Percentiles rank a stretch among this genome's conserved stretches.
These are phyloP conservation scores for Penicillium verrucosum DNA, from an alignment of 2,329 filamentous ascomycete genomes.

Conservation along the genomic window DNA sequence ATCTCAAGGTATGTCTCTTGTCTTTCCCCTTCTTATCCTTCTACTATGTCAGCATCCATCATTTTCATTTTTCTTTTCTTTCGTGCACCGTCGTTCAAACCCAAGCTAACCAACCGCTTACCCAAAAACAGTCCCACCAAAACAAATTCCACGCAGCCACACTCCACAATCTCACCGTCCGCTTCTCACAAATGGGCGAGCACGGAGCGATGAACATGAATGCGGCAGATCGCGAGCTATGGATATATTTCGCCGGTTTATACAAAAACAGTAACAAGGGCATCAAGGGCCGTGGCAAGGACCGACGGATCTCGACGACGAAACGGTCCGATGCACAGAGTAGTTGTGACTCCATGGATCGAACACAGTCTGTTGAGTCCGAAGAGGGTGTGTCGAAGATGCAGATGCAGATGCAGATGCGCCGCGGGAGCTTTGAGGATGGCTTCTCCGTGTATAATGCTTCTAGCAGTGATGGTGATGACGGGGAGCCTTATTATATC, in stretches of 20 bases:
- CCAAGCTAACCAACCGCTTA: constrained; percentile 2
- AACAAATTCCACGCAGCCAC: constrained; percentile 87
- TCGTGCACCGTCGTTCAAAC: not conserved
- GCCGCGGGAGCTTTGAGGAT: constrained; percentile 29
- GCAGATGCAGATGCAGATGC: constrained; percentile 7
- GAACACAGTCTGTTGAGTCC: constrained; percentile 21
- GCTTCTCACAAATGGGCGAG: constrained; percentile 64
- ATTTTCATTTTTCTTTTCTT: not conserved
- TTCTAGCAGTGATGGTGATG: constrained; percentile 35
- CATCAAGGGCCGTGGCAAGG: constrained; percentile 92
- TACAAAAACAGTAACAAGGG: constrained; percentile 99
- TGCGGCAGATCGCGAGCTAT: constrained; percentile 70
- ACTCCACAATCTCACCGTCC: constrained; percentile 64
- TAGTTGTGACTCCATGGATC: constrained; percentile 11
- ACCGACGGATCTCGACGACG: constrained; percentile 51
- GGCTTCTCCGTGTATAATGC: constrained; percentile 28
- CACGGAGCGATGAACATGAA: constrained; percentile 63
- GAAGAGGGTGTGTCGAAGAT: constrained; percentile 24
- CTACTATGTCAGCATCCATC: not conserved
- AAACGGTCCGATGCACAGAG: constrained; percentile 20
- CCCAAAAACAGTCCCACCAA: constrained; percentile 67
- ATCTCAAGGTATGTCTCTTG: constrained; percentile 68
- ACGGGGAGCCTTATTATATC: constrained; percentile 28
- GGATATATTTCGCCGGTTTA: constrained; percentile 78
- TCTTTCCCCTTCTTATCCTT: not conserved